These are phyloP conservation scores for Zygosaccharomyces pseudobailii DNA, from an alignment of 1,139 yeast species.

Conservation along the genomic window DNA sequence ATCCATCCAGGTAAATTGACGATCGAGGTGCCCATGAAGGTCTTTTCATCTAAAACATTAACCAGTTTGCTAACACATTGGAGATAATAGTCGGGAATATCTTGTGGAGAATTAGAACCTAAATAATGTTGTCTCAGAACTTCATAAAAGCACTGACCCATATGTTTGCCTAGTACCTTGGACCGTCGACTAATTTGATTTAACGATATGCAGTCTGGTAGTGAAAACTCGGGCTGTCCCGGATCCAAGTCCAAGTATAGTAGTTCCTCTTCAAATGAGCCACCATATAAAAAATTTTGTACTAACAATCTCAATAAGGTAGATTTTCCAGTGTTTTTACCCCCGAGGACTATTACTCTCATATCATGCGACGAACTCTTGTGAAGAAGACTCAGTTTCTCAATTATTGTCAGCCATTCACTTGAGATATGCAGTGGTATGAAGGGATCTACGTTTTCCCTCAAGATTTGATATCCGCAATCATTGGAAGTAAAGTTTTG, in stretches of 20 bases:
- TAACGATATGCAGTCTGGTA: slow-evolving; percentile 52
- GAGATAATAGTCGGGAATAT: slow-evolving; percentile 57
- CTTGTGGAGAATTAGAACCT: slow-evolving; percentile 73
- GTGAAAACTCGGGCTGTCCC: slow-evolving; percentile 79
- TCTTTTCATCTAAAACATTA: slow-evolving; percentile 29
- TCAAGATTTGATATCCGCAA: slow-evolving; percentile 25
- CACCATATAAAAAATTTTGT: slow-evolving; percentile 39
- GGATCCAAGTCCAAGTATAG: slow-evolving; percentile 79
- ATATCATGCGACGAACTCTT: slow-evolving; percentile 23
- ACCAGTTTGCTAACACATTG: slow-evolving; percentile 44
- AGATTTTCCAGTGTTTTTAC: slow-evolving; percentile 83
- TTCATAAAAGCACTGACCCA: slow-evolving; percentile 24
- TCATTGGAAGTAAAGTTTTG: slow-evolving; percentile 7
- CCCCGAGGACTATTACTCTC: slow-evolving; percentile 49
- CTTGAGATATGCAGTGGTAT: slow-evolving; percentile 22
- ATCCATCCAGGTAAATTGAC: slow-evolving; percentile 93
- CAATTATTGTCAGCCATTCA: slow-evolving; percentile 23
- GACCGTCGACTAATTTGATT: slow-evolving; percentile 16
- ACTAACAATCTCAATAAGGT: slow-evolving; percentile 56
- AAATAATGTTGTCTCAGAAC: slow-evolving; percentile 44
- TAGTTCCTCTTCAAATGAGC: slow-evolving; percentile 20
- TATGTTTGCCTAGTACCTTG: slow-evolving; percentile 24
- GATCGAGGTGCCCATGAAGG: slow-evolving; percentile 44
- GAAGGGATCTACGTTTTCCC: slow-evolving; percentile 28
- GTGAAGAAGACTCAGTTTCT: slow-evolving; percentile 17